Conservation (phyloP, 2,329 filamentous ascomycete genomes). For the Colletotrichum gloeosporioides region DNA sequence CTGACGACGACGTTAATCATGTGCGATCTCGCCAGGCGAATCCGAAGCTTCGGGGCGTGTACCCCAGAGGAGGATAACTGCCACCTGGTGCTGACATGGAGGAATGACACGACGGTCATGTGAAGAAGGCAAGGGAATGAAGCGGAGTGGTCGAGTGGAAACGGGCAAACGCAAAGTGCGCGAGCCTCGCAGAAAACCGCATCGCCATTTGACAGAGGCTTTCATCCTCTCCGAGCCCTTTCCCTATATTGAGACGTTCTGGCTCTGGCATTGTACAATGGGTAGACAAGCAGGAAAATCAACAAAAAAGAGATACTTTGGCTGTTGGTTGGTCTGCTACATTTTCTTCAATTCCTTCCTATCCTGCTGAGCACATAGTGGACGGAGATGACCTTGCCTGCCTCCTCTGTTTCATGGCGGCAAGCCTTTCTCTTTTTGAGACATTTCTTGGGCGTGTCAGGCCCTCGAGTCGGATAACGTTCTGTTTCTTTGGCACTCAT, state of each 20-base stretch:
- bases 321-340: conserved; percentile 1
- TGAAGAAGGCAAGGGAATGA: not conserved
- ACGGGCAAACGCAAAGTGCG: not conserved
- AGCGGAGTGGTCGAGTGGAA: not conserved
- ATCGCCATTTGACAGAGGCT: not conserved
- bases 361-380: not conserved
- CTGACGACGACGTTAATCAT: conserved; percentile 7
- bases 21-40: not conserved
- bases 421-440: not conserved
- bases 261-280: conserved; percentile 10
- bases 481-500: not conserved
- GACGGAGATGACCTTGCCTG: not conserved
- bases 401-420: not conserved
- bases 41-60: not conserved
- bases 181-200: not conserved
- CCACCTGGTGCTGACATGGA: not conserved
- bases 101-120: conserved; percentile 1
- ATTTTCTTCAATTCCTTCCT: not conserved
- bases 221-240: not conserved
- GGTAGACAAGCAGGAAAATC: conserved; percentile 18
- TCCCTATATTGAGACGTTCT: not conserved
- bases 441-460: not conserved
- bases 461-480: not conserved
- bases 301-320: not conserved
- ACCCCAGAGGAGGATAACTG: not conserved